phyloP scores from a whole-genome alignment of 805 yeast genomes.

The Candida palmyrensis region DNA sequence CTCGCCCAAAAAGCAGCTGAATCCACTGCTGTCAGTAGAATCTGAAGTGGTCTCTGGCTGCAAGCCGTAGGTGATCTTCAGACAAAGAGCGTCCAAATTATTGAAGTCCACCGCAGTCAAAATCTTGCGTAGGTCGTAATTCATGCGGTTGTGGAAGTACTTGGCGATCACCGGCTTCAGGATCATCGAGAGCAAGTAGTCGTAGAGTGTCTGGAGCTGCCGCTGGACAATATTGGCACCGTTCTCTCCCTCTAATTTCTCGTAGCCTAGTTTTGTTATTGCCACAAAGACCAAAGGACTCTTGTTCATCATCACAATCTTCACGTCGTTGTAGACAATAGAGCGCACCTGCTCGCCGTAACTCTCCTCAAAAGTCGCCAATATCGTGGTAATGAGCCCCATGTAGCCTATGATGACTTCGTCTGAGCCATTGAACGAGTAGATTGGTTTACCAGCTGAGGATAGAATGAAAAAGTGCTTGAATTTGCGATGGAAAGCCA shows the following conservation, averaged over 20 bases:
- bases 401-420: constrained; percentile 62
- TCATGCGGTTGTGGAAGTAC: constrained; percentile 65
- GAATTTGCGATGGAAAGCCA: constrained; percentile 23
- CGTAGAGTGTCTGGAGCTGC: constrained; percentile 70
- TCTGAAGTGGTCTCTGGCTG: constrained; percentile 1
- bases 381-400: constrained; percentile 77
- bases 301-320: constrained; percentile 55
- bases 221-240: constrained; percentile 17
- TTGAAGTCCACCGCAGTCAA: constrained; percentile 71
- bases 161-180: constrained; percentile 74
- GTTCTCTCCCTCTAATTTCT: constrained; percentile 44
- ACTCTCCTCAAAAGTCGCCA: constrained; percentile 58
- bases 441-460: constrained; percentile 85
- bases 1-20: constrained; percentile 24
- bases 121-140: constrained; percentile 74
- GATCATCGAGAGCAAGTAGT: constrained; percentile 74
- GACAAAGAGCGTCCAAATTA: constrained; percentile 57
- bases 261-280: constrained; percentile 48
- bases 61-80: constrained; percentile 32
- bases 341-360: constrained; percentile 37
- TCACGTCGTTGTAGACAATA: constrained; percentile 45
- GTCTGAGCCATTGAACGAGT: constrained; percentile 70
- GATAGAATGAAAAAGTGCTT: constrained; percentile 80
- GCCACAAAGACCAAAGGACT: constrained; percentile 74
- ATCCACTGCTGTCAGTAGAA: constrained; percentile 10